Evolutionary conservation across 768 basidiomycete species (phyloP), one percentile per base, ranked within the genome.

Genomic region (Paxillus rubicundulus): DNA sequence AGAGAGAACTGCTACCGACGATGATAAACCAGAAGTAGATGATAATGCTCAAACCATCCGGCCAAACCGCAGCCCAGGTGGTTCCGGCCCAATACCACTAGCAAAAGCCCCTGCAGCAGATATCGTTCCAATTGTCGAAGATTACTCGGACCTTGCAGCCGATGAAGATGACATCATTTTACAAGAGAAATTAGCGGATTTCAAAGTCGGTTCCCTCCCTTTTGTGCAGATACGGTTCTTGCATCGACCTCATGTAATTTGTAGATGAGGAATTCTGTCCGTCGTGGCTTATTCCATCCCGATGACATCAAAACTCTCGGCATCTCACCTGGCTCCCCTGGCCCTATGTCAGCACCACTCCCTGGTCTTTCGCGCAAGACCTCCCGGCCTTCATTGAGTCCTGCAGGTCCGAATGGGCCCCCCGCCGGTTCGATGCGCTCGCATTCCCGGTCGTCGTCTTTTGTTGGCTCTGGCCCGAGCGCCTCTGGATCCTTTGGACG

Each of bases 101-200:
- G 80, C 85, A 16, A 81, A 75, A 65, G 75, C 85, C 3, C 87
- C 88, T 1, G 68, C 86, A 9, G 72, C 76, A 9, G 81, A 78
- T 37, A 85, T 90, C 28, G 68, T 70, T 9, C 82, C 87, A 7
- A 87, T 90, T 37, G 80, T 87, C 3, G 95, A 98, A 62, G 95
- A 98, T 68, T 95, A 93, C 64, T 95, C 92, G 7, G 95, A 98
- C 64, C 70, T 96, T 37, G 84, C 82, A 20, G 73, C 77, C n/a
- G 89, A 86, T 14, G 93, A 90, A 56, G 89, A 89, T 37, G 88
- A 87, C 61, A 70, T 74, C 27, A 72, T 74, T 27, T 68, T 96
- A 46, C 79, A 86, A 59, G 83, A 83, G 59, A 93, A 93, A 70
- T 83, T 97, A 13, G 85, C 86, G 0, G 82, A 88, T 68, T 90